Conservation (phyloP, 1,284 basidiomycete species). For the Ceratobasidium sp. region DNA sequence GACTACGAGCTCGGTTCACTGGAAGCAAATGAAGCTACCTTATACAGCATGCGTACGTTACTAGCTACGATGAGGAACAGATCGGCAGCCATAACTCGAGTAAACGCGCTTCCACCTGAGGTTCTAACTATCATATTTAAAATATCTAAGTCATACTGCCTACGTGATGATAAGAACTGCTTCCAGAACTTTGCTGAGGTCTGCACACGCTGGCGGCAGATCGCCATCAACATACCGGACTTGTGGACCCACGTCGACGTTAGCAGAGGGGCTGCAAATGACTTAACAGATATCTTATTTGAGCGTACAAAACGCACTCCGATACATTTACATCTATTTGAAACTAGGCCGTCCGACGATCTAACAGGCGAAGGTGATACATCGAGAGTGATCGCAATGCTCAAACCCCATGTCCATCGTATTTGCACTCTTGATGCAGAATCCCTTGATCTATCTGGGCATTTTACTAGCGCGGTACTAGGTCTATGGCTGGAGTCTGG, state of each 20-base stretch:
- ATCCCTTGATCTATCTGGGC: neutral
- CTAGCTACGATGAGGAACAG: neutral
- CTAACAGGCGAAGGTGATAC: neutral
- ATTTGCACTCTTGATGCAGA: neutral
- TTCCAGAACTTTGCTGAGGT: neutral
- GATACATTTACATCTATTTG: neutral
- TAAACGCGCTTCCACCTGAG: slow-evolving; percentile 9
- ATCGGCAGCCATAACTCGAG: neutral
- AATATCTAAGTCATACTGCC: neutral
- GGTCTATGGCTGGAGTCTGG: neutral
- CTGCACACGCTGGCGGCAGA: neutral
- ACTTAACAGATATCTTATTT: neutral
- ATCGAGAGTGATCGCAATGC: neutral
- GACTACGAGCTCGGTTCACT: neutral
- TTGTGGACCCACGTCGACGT: slow-evolving; percentile 3
- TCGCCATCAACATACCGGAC: neutral
- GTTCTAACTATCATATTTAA: neutral
- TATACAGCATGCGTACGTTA: neutral
- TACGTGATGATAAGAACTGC: neutral
- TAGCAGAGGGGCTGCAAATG: neutral
- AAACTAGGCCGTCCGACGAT: neutral
- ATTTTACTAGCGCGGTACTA: neutral
- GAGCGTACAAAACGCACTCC: neutral
- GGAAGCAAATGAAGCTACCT: neutral
- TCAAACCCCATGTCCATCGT: neutral